Evolutionary conservation across 768 basidiomycete genomes (phyloP), one percentile per base, ranked within the genome.

Genomic region (Lepiota venenata): DNA sequence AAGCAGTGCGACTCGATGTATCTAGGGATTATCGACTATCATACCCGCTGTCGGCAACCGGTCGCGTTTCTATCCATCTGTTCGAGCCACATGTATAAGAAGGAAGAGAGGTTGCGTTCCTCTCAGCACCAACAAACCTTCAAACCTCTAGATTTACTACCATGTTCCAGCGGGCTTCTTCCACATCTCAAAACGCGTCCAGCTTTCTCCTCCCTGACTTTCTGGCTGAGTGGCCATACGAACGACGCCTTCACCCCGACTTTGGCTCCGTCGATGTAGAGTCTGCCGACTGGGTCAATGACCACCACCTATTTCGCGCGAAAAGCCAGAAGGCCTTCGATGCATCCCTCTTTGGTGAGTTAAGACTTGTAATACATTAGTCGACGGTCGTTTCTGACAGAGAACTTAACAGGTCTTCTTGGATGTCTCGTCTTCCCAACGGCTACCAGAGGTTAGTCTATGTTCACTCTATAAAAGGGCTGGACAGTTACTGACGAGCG

Each of bases 271-370:
- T 50, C 27, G 62, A 65, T 37, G 58, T 52, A 11, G 65, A 65
- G 48, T 62, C 64, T 6, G 60, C 59, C 52, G 50, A 43, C 2
- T 66, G 62, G 65, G 62, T 63, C 16, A 63, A 66, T 42, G 56
- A 56, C 9, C 63, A 56, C 47, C 47, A 59, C 20, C 61, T 60
- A 21, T 66, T 66, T 46, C 60, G 58, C 42, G 59, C 58, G 14
- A 64, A 63, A 25, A 62, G 60, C n/a, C 60, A 61, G 20, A 42
- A 56, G 39, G 61, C 60, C 14, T 66, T 65, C 45, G 60, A 63
- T 18, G 52, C 58, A 7, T 65, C 64, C 20, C 59, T 63, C 27
- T 65, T 63, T 27, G 61, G 64, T 65, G 18, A 5, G 64, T 58
- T 18, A 11, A 14, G 36, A 37, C 22, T 15, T 43, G 20, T n/a